Evolutionary conservation across 129 eudicot species (phyloP), one percentile per base, ranked within the genome.

Genomic region (Scalesia atractyloides): DNA sequence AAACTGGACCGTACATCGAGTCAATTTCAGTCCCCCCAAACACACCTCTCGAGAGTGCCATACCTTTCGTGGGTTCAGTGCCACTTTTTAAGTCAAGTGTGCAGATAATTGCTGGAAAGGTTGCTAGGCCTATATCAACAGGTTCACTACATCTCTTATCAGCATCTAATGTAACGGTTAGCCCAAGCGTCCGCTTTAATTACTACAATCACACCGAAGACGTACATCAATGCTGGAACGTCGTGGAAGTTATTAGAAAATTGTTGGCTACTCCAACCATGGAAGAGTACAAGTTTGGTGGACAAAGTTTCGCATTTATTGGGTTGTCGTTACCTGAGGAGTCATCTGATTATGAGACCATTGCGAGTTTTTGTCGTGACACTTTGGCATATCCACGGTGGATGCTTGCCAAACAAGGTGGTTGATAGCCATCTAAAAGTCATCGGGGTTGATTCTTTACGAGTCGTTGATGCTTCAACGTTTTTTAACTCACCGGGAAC

Each of bases 201-300:
- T 24, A 24, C 30, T 24, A 24, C 2, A 24, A 24, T 24, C 30
- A 24, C 30, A 24, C 30, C 30, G 1, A 24, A 24, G 30, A 24
- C 30, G 30, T 24, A 24, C 30, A 24, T 24, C 30, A 24, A 24
- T 24, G 30, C 30, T 24, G 30, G 30, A 24, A 24, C 30, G 30
- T 3, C 2, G 30, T 24, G 30, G 30, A 24, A 24, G 30, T 24
- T 24, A 24, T 24, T 24, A 24, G 30, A 24, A 24, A 24, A 24
- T 24, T 24, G 30, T 24, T 24, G 30, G 30, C 30, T 24, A 24
- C 30, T 24, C 30, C 30, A 24, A 24, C 30, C 30, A 24, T 24
- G 30, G 30, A 24, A 24, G 30, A 24, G 30, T 24, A 24, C 30
- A 24, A 77, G 86, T 82, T 76, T 57, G 79, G 75, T 34, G 63